Evolutionary conservation across 2,329 filamentous ascomycete species (phyloP).

Genomic region (Pestalotiopsis sp.): DNA sequence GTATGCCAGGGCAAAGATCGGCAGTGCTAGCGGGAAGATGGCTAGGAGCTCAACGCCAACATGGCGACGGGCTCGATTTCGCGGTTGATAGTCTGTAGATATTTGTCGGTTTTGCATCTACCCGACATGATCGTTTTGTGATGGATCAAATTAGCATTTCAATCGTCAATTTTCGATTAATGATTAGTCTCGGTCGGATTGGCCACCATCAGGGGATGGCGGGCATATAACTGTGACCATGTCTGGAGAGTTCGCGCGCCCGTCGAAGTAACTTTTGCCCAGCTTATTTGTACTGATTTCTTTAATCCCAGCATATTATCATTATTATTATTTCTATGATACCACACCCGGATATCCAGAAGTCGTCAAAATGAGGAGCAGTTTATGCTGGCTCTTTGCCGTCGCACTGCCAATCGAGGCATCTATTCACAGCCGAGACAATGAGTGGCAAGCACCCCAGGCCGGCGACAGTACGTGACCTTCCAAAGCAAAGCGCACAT

Average conservation of each 20-base stretch:
- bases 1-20: not conserved
- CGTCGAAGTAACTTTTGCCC: not conserved
- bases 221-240: not conserved
- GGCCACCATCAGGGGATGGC: not conserved
- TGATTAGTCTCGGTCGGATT: not conserved
- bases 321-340: not conserved
- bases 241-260: not conserved
- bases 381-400: not conserved
- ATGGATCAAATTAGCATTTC: not conserved
- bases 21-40: not conserved
- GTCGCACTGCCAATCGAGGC: not conserved
- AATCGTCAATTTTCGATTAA: not conserved
- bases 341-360: not conserved
- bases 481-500: not conserved
- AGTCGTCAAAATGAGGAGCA: not conserved
- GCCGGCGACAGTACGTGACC: not conserved
- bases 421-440: not conserved
- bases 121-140: not conserved
- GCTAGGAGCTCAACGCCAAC: too few species aligned
- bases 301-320: not conserved
- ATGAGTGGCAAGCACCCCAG: not conserved
- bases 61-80: too few species aligned
- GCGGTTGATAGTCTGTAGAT: too few species aligned
- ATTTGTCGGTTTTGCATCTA: too few species aligned
- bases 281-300: not conserved